Base-by-base conservation (phyloP, 805 yeast species). In the Pichia scutulata region DNA sequence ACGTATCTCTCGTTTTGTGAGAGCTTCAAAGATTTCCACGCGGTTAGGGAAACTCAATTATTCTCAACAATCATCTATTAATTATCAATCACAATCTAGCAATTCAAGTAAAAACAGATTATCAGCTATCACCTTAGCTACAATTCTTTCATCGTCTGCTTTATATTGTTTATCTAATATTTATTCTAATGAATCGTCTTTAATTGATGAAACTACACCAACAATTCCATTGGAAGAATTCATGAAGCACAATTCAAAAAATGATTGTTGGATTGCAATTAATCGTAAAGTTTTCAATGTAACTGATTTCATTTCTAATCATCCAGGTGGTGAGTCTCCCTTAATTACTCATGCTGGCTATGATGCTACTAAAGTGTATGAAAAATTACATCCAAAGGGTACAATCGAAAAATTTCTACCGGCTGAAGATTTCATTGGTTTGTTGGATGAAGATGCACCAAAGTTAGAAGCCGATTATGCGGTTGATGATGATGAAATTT, bases 371-470 rank as follows among this genome's bases (percentile, higher is more conserved):
- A 82, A 84, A 58, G 80, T 87, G 10, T 92, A 89, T 62, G 87
- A 84, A 52, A 96, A 96, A 19, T 75, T 92, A 53, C 99, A 92
- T 66, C 93, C 98, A 0, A 78, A 84, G n/a, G 96, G 89, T 59
- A 85, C 88, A 7, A 73, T 92, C 48, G 81, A 78, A 39, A 80
- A 80, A 58, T 79, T 73, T 62, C 69, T 86, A 36, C 77, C 81
- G 18, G 64, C 63, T 25, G 79, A 79, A 26, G 82, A 82, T 60
- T 81, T 81, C 58, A 66, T 87, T 39, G 95, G 93, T 24, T 51
- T 48, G 14, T 52, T 68, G 39, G 68, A 67, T 49, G 71, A 68
- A 41, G 65, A 63, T 9, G 70, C 67, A 7, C 66, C 66, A 42
- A 57, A 54, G n/a, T 60, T 65, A 36, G 69, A 62, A 43, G 69